A percentile compares a stretch with the other conserved stretches of the same genome.
Conservation (phyloP, 1,284 basidiomycete genomes). For the Farysia itapuensis region DNA sequence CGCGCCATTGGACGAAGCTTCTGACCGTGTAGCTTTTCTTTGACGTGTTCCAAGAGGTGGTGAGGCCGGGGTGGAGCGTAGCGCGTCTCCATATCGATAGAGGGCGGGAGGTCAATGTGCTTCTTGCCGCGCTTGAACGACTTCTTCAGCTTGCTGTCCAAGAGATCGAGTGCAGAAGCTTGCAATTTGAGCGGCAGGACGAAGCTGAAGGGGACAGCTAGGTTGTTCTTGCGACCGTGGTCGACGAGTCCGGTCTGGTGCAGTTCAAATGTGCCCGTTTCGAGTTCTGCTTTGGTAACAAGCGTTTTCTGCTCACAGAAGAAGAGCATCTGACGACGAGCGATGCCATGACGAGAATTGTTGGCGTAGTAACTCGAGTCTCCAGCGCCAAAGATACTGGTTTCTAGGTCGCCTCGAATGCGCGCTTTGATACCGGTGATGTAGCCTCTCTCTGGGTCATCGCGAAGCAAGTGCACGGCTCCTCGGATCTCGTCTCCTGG, state of each 20-base stretch:
- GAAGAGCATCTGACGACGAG: conserved; percentile 33
- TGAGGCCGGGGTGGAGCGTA: conserved; percentile 29
- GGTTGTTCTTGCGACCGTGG: conserved; percentile 36
- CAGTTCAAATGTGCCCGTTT: conserved; percentile 20
- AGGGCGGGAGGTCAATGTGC: conserved; percentile 37
- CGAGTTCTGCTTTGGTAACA: conserved; percentile 24
- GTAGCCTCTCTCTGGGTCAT: conserved; percentile 32
- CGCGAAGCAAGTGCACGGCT: conserved; percentile 29
- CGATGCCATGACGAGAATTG: conserved; percentile 34
- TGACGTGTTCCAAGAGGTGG: conserved; percentile 26
- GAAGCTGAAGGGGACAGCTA: conserved; percentile 36
- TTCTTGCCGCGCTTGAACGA: conserved; percentile 33
- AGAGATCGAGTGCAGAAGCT: conserved; percentile 33
- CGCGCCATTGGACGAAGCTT: conserved; percentile 34
- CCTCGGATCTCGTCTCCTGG: conserved; percentile 40
- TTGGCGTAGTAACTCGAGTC: conserved; percentile 41
- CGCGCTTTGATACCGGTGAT: conserved; percentile 38
- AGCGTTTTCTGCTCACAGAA: conserved; percentile 35
- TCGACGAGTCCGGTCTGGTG: conserved; percentile 33
- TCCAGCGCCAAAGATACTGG: conserved; percentile 34
- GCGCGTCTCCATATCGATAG: conserved; percentile 35
- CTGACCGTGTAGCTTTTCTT: conserved; percentile 27
- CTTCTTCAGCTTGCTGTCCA: conserved; percentile 38
- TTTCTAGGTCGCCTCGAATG: conserved; percentile 36
- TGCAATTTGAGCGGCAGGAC: conserved; percentile 35